Percentiles rank a stretch among this genome's conserved stretches.
Evolutionary conservation across 2,329 filamentous ascomycete species (phyloP).

Genomic region (Penicillium expansum): DNA sequence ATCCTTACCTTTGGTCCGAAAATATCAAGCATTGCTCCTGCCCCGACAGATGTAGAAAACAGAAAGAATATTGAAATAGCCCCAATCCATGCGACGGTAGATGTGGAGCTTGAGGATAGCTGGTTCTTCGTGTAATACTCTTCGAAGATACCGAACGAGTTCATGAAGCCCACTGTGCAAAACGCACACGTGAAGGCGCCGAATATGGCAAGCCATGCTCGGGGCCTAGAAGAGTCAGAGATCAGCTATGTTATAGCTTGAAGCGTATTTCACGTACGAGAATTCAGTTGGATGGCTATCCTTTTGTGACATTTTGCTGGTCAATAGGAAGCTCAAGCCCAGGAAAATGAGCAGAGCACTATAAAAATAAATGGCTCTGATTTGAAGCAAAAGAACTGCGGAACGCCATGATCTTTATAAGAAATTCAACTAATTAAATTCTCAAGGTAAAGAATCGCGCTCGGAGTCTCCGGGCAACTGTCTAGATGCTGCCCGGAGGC

Average conservation of each 20-base stretch:
- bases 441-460: not conserved
- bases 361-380: not conserved
- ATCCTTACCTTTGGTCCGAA: slow-evolving; percentile 30
- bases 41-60: slow-evolving; percentile 28
- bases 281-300: slow-evolving; percentile 20
- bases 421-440: not conserved
- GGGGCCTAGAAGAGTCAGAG: slow-evolving; percentile 15
- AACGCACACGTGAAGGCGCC: slow-evolving; percentile 34
- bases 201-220: slow-evolving; percentile 28
- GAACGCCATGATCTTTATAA: not conserved
- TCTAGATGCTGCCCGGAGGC: not conserved
- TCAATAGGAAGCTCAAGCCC: not conserved
- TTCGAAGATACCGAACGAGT: slow-evolving; percentile 39
- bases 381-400: not conserved
- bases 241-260: not conserved
- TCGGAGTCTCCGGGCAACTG: slow-evolving; percentile 13
- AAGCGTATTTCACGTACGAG: slow-evolving; percentile 18
- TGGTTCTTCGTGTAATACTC: slow-evolving; percentile 31
- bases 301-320: not conserved
- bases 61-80: slow-evolving; percentile 33
- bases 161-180: slow-evolving; percentile 40
- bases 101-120: slow-evolving; percentile 26
- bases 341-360: not conserved
- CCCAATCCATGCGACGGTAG: slow-evolving; percentile 37
- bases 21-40: slow-evolving; percentile 32